Evolutionary conservation across 75 land plant genomes (phyloP), one percentile per base, ranked within the genome.

Genomic region (Pinus taeda): DNA sequence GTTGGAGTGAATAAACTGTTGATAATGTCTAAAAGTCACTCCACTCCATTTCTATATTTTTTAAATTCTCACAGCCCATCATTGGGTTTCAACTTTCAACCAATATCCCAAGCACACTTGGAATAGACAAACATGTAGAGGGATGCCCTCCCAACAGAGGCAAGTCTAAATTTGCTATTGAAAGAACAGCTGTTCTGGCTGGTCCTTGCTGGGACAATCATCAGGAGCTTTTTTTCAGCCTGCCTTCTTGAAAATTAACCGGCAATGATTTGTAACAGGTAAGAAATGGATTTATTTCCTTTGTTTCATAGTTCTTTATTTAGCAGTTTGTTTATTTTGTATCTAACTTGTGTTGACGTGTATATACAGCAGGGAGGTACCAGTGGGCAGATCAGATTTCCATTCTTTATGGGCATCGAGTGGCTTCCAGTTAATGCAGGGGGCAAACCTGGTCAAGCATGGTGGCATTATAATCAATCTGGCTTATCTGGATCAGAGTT

Each of bases 11-110:
- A 37, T 39, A n/a, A 69, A 11, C 72, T 18, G 49, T 69, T 69
- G 72, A 22, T 21, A 69, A 69, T 69, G 49, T 69, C 49, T 69
- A 69, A 69, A 69, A 69, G 72, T n/a, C 49, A 42, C 69, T 65
- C 15, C 49, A 42, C 69, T 65, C 36, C 69, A 30, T 69, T 42
- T 69, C 72, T 69, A 45, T 69, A 69, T 69, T 42, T 39, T 42
- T 37, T 9, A 45, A 66, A 45, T 39, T 39, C 22, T 42, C 36
- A 18, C 49, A 42, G 49, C 36, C 72, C 22, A 11, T 42, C 53
- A 42, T 18, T 20, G 72, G 72, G 49, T 39, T 69, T 69, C 72
- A 69, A 37, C 42, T 39, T 69, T 69, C 72, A 69, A 37, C 42
- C 72, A 39, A 18, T 69, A 22, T 42, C 55, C 21, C 72, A 49